Evolutionary conservation across 768 basidiomycete genomes (phyloP).

Genomic region (Podaxis pistillaris): DNA sequence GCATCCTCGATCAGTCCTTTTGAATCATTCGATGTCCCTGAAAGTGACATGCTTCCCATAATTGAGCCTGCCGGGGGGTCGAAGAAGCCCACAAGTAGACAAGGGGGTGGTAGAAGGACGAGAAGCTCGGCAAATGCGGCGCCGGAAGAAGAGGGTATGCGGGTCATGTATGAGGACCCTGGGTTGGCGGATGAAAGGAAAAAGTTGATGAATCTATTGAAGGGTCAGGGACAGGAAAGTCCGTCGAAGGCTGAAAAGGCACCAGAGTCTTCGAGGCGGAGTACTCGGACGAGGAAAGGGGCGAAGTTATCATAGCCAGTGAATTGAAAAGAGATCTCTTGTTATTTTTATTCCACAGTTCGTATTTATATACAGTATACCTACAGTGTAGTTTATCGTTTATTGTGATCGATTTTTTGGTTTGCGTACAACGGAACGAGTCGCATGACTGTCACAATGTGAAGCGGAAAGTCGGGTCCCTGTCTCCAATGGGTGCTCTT

Average conservation of each 20-base stretch:
- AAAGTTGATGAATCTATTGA: conserved; percentile 55
- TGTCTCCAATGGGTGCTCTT: conserved; percentile 11
- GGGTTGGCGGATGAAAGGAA: conserved; percentile 57
- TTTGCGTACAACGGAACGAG: background rate
- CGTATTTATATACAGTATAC: conserved; percentile 6
- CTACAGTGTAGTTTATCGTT: conserved; percentile 3
- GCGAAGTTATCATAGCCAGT: conserved; percentile 25
- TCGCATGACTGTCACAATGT: background rate
- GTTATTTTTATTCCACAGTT: background rate
- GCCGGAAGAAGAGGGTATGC: conserved; percentile 39
- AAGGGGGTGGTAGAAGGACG: conserved; percentile 22
- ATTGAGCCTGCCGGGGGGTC: background rate
- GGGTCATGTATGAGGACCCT: conserved; percentile 70
- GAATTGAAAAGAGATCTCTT: background rate
- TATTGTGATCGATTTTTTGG: background rate
- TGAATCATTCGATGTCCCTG: conserved; percentile 24
- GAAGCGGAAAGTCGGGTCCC: conserved; percentile 10
- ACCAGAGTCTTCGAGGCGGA: conserved; percentile 11
- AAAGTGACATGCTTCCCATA: conserved; percentile 5
- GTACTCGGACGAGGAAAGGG: conserved; percentile 20
- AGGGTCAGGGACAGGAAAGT: conserved; percentile 19
- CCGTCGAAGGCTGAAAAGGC: conserved; percentile 4
- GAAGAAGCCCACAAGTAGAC: background rate
- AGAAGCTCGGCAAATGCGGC: conserved; percentile 12
- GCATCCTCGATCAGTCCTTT: conserved; percentile 24